phyloP scores from a whole-genome alignment of 164 flowering plant genomes.

The Sextonia rubra region DNA sequence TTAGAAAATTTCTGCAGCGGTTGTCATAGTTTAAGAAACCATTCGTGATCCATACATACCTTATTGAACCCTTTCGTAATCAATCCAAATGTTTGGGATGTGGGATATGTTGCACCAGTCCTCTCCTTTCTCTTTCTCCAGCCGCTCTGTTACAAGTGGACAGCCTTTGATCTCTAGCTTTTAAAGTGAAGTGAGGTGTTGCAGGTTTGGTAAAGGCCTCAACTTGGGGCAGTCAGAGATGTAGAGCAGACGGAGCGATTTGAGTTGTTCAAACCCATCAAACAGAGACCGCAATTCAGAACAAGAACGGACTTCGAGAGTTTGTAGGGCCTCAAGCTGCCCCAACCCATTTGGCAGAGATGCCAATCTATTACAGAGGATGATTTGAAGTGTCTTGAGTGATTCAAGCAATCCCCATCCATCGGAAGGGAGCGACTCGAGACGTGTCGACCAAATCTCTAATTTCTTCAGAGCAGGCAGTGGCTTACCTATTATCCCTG shows the following conservation, averaged over 20 bases:
- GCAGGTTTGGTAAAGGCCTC: not conserved
- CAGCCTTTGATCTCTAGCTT: rapidly evolving
- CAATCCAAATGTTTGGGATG: no score
- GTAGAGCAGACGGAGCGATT: not conserved
- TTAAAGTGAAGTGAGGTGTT: no score
- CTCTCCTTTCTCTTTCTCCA: no score
- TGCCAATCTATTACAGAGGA: rapidly evolving
- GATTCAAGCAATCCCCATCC: no score
- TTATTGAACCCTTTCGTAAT: no score
- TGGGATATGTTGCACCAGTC: no score
- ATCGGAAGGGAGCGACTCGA: not conserved
- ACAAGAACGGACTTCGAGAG: not conserved
- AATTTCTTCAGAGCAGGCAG: not conserved
- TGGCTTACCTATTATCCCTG: not conserved
- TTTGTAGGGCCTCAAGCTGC: not conserved
- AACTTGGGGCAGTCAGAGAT: not conserved
- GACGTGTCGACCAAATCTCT: no score
- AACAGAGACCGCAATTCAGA: no score
- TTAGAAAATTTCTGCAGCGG: not conserved
- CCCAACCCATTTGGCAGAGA: no score
- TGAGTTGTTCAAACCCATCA: not conserved
- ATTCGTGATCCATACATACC: no score
- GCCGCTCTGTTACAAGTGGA: no score
- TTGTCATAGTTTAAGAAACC: no score
- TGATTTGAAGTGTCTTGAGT: not conserved